A percentile compares a stretch with the other conserved stretches of the same genome.
Conservation (phyloP, 2,329 filamentous ascomycete species). For the Alternaria consortialis region DNA sequence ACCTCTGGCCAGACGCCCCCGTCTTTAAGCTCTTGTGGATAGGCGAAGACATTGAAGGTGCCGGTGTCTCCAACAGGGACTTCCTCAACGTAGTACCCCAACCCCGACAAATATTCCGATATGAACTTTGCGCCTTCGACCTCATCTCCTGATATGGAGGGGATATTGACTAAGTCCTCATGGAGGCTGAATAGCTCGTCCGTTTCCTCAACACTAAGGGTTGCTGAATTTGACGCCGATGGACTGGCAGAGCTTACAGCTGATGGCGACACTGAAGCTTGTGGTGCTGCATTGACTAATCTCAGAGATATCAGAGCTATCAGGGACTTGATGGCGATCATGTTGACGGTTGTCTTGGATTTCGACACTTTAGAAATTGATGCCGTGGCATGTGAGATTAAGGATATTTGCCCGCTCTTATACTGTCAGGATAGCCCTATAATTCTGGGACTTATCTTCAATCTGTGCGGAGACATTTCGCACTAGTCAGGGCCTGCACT, state of each 20-base stretch:
- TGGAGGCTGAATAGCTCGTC: slow-evolving; percentile 38
- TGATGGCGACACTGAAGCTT: slow-evolving; percentile 10
- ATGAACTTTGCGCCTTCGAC: slow-evolving; percentile 72
- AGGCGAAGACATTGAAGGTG: slow-evolving; percentile 81
- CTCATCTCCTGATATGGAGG: slow-evolving; percentile 64
- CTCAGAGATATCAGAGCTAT: not conserved
- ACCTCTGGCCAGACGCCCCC: slow-evolving; percentile 60
- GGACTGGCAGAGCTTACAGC: slow-evolving; percentile 11
- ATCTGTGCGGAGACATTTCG: not conserved
- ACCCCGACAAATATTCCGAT: slow-evolving; percentile 67
- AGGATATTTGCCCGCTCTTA: not conserved
- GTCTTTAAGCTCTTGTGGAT: slow-evolving; percentile 49
- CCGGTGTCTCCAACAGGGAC: slow-evolving; percentile 48
- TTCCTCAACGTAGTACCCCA: slow-evolving; percentile 61
- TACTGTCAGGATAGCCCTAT: not conserved
- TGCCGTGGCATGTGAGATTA: not conserved
- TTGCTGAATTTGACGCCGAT: not conserved
- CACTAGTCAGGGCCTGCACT: not conserved
- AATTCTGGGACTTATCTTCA: not conserved
- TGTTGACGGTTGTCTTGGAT: not conserved
- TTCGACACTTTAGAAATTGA: not conserved
- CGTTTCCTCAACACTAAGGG: slow-evolving; percentile 24
- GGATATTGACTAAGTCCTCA: slow-evolving; percentile 37
- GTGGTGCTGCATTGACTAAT: slow-evolving; percentile 12
- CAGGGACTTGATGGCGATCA: slow-evolving; percentile 6